Evolutionary conservation across 2,329 filamentous ascomycete genomes (phyloP), one percentile per base, ranked within the genome.

Genomic region (Penicillium brevicompactum): DNA sequence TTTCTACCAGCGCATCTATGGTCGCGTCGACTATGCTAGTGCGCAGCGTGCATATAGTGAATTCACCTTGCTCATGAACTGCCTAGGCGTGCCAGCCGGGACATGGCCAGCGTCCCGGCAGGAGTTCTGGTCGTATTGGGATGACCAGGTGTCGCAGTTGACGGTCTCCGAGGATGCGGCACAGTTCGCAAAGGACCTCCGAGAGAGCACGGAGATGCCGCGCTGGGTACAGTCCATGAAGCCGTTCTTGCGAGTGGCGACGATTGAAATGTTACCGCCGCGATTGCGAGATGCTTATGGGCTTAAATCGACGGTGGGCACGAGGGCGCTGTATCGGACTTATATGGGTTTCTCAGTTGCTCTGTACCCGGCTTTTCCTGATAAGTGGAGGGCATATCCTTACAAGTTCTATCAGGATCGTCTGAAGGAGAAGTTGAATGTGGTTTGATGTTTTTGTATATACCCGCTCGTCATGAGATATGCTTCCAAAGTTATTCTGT

Each of bases 81-180:
- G 60, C 14, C 62, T 74, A 10, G 64, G 64, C 13, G 47, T 73
- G 6, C 65, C 69, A 0, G n/a, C 60, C 1, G 67, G 65, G 1
- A 59, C 59, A 5, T 73, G 71, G 71, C 71, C 71, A 2, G 53
- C 63, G 5, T 62, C 66, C 6, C 68, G 71, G 6, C 59, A 63
- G 40, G 66, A 60, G 1, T 74, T 74, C 46, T 74, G 71, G 71
- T 60, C 53, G n/a, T 74, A 70, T 56, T 74, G 71, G 71, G 71
- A 73, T 30, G 62, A 67, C 8, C 67, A 69, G 53, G 56, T 74
- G 18, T 55, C 62, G 14, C 55, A 60, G 27, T 45, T 73, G 47
- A 60, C 56, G 4, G 70, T 73, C 5, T 69, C 69, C 1, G 56
- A 57, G 0, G 64, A 70, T 32, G 69, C 69, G 10, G 67, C 69